Base-by-base conservation (phyloP, 768 basidiomycete species). In the Phlebiopsis flavidoalba region DNA sequence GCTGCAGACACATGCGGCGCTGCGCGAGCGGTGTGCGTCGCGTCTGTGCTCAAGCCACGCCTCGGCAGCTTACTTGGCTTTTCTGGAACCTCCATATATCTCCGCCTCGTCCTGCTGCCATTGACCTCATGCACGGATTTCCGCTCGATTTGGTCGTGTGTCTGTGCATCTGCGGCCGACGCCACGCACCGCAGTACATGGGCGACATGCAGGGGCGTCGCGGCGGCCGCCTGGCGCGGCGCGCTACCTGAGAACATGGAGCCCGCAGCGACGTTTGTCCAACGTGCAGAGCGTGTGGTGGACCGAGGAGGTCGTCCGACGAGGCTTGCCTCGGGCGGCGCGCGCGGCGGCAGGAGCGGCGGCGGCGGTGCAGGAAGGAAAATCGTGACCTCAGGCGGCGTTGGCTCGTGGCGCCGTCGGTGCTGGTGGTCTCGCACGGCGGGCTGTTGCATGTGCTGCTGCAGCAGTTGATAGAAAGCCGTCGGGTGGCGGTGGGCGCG, bases 371-470 rank as follows among this genome's bases (percentile, higher is more conserved):
- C 55, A 43, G 45, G 40, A 12, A 5, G 51, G 51, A 24, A 52
- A 24, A 2, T 15, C 22, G 35, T n/a, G 26, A 31, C 26, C n/a
- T 31, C 26, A 31, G 26, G 26, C 26, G 26, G 26, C 26, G 26
- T 31, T 31, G 26, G 26, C 26, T 31, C 37, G 57, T 49, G 17
- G 58, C 24, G 51, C 36, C 78, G 37, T 69, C 71, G 56, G 75
- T 89, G 49, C 76, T 93, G 33, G 79, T 86, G 12, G 81, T 83
- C 60, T 82, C 84, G 46, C 90, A 93, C 59, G 88, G 88, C 1
- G 88, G 82, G 0, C 78, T 82, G 65, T 88, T 91, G 60, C 72
- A 73, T 19, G 74, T 76, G 31, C 75, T 91, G 57, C 74, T 87
- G 60, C 74, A 75, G 19, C 72, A 68, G 45, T 67, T 90, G 66